Evolutionary conservation across 2,329 filamentous ascomycete genomes (phyloP).

Genomic region (Botryosphaeria dothidea): DNA sequence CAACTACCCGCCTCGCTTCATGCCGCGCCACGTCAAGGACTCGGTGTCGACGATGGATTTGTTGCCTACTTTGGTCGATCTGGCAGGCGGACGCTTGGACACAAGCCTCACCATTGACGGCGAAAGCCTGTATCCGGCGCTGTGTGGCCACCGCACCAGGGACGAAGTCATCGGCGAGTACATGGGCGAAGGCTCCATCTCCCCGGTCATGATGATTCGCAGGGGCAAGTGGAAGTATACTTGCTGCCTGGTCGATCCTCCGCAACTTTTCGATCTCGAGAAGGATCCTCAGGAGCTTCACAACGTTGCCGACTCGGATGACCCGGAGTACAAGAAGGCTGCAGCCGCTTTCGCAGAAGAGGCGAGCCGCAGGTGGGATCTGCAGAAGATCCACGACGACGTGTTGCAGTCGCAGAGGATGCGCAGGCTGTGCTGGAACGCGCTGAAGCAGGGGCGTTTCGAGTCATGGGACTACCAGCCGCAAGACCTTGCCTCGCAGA

Average conservation of each 20-base stretch:
- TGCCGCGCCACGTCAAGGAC: constrained; percentile 72
- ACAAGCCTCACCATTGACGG: constrained; percentile 82
- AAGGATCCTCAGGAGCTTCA: constrained; percentile 74
- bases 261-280: constrained; percentile 79
- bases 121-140: constrained; percentile 75
- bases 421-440: constrained; percentile 75
- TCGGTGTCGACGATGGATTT: constrained; percentile 92
- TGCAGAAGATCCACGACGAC: constrained; percentile 71
- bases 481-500: constrained; percentile 65
- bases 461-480: constrained; percentile 88
- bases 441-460: constrained; percentile 73
- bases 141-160: constrained; percentile 53
- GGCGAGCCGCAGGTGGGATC: constrained; percentile 76
- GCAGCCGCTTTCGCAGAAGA: constrained; percentile 70
- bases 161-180: constrained; percentile 96
- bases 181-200: constrained; percentile 87
- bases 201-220: constrained; percentile 91
- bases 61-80: constrained; percentile 81
- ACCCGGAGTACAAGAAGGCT: constrained; percentile 41
- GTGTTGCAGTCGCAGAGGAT: constrained; percentile 78
- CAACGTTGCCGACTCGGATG: constrained; percentile 60
- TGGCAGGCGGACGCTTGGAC: constrained; percentile 71
- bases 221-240: constrained; percentile 90
- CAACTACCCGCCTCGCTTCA: constrained; percentile 74
- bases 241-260: constrained; percentile 78